Evolutionary conservation across 2,329 filamentous ascomycete genomes (phyloP).

Genomic region (Cladosporium sphaerospermum): DNA sequence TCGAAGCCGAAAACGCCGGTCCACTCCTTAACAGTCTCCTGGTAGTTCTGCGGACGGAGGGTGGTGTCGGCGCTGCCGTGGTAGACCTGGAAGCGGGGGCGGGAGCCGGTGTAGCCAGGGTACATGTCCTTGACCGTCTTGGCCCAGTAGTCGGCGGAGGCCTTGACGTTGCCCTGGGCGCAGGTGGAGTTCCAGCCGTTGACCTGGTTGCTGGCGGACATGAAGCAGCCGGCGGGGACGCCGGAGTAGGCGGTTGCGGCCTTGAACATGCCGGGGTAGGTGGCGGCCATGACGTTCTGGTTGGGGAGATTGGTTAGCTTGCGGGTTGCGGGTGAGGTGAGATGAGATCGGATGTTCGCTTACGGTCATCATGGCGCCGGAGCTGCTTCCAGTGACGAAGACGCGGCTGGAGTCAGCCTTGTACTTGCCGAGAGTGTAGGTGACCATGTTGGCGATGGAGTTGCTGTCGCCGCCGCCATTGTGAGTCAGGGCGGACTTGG

Average conservation of each 20-base stretch:
- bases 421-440: constrained; percentile 49
- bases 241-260: constrained; percentile 48
- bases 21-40: constrained; percentile 55
- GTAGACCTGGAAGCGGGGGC: constrained; percentile 53
- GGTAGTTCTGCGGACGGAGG: constrained; percentile 49
- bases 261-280: constrained; percentile 49
- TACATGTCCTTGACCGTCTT: constrained; percentile 44
- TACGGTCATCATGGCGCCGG: constrained; percentile 51
- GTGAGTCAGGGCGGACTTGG: constrained; percentile 47
- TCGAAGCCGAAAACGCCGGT: constrained; percentile 42
- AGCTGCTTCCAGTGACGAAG: constrained; percentile 50
- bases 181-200: constrained; percentile 49
- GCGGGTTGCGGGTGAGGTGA: constrained; percentile 1
- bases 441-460: constrained; percentile 55
- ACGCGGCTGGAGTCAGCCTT: constrained; percentile 46
- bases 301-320: neutral
- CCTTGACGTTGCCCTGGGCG: constrained; percentile 42
- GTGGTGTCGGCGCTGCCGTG: constrained; percentile 50
- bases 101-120: constrained; percentile 44
- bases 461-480: constrained; percentile 53
- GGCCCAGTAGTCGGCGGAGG: constrained; percentile 45
- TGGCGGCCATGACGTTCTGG: constrained; percentile 43
- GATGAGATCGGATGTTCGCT: constrained; percentile 13
- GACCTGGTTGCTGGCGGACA: constrained; percentile 36
- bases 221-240: constrained; percentile 51